A percentile compares a stretch with the other conserved stretches of the same genome.
phyloP scores from a whole-genome alignment of 1,284 basidiomycete species.

The Gomphus bonarii region DNA sequence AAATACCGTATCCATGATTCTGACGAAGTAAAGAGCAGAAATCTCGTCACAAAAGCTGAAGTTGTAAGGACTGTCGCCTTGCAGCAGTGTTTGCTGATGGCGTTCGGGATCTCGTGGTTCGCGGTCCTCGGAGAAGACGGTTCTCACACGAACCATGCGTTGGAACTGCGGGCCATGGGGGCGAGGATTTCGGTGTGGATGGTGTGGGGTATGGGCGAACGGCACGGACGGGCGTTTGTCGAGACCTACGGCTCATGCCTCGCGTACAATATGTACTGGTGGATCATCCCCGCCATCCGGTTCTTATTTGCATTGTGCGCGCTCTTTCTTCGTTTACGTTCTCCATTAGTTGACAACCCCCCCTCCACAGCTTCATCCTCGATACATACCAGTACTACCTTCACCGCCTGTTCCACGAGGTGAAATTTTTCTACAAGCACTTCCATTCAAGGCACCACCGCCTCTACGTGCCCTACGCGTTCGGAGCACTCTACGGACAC shows the following conservation, averaged over 20 bases:
- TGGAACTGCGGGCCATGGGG: constrained; percentile 32
- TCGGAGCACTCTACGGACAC: constrained; percentile 96
- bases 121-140: constrained; percentile 28
- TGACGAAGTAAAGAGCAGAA: constrained; percentile 66
- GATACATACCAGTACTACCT: constrained; percentile 99
- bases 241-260: constrained; percentile 37
- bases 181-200: constrained; percentile 30
- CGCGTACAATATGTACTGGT: constrained; percentile 87
- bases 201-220: constrained; percentile 25
- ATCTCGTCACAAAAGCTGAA: constrained; percentile 60
- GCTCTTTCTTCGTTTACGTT: neutral
- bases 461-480: constrained; percentile 95
- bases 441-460: constrained; percentile 95
- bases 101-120: constrained; percentile 63
- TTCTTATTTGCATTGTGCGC: constrained; percentile 80
- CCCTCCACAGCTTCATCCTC: constrained; percentile 66
- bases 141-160: constrained; percentile 38
- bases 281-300: constrained; percentile 75
- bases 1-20: constrained; percentile 85
- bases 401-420: constrained; percentile 87
- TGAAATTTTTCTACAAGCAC: constrained; percentile 85
- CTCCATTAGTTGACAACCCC: constrained; percentile 7
- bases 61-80: constrained; percentile 78
- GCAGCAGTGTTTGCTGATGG: constrained; percentile 82
- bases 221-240: constrained; percentile 25